Conservation (phyloP, 192 early-diverging fungal species). For the Polychytrium aggregatum region DNA sequence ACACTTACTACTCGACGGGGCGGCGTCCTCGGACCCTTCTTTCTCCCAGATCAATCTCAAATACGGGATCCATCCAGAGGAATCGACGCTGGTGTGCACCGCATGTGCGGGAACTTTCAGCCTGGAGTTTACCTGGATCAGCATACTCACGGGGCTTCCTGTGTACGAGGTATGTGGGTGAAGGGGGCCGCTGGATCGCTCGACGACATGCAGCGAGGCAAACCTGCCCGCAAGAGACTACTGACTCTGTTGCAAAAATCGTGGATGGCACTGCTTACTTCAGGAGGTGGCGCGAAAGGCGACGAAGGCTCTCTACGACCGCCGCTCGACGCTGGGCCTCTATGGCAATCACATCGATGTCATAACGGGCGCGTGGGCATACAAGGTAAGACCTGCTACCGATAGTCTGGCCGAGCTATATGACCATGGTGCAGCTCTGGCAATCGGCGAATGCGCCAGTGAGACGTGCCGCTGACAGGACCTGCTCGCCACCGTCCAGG, state of each 20-base stretch:
- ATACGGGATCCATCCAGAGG: conserved; percentile 45
- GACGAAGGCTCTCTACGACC: conserved; percentile 58
- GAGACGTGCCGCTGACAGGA: too few relatives aligned
- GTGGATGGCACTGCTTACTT: too few relatives aligned
- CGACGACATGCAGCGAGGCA: too few relatives aligned
- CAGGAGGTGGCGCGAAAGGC: conserved; percentile 29
- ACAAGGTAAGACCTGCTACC: background rate
- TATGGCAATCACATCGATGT: conserved; percentile 53
- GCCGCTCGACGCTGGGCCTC: conserved; percentile 53
- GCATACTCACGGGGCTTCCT: conserved; percentile 63
- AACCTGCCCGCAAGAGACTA: too few relatives aligned
- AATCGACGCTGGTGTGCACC: conserved; percentile 52
- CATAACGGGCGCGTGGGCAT: conserved; percentile 13
- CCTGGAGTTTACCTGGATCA: conserved; percentile 79
- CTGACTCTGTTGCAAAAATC: too few relatives aligned
- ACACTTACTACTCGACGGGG: too few relatives aligned
- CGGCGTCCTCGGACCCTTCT: too few relatives aligned
- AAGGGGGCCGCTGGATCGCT: too few relatives aligned
- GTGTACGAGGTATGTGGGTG: conserved; percentile 58
- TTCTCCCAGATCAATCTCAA: conserved; percentile 69
- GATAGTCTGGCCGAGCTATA: too few relatives aligned
- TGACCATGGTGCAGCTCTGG: too few relatives aligned
- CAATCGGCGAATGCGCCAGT: too few relatives aligned
- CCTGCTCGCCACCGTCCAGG: too few relatives aligned
- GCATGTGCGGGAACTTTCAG: conserved; percentile 77